Conservation (phyloP, 768 basidiomycete genomes). For the Tulasnella sp. region DNA sequence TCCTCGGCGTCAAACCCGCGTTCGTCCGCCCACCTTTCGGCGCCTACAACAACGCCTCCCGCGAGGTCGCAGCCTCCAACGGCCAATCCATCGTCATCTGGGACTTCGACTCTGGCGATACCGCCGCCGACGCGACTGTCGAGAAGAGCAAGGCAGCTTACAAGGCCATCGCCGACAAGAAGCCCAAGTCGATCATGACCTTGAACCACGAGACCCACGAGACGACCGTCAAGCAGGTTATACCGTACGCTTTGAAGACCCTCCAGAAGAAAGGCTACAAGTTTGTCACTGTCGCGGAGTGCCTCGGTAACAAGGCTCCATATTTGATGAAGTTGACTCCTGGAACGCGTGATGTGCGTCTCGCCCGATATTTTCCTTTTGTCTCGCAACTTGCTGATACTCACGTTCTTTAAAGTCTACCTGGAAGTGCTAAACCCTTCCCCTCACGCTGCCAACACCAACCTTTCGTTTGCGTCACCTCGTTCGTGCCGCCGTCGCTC, state of each 20-base stretch:
- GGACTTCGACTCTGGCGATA: slow-evolving; percentile 28
- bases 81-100: slow-evolving; percentile 21
- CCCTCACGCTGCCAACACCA: too few species aligned
- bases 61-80: not conserved
- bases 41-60: slow-evolving; percentile 14
- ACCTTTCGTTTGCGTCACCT: too few species aligned
- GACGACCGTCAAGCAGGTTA: slow-evolving; percentile 28
- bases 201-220: slow-evolving; percentile 31
- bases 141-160: not conserved
- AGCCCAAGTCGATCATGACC: slow-evolving; percentile 20
- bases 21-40: slow-evolving; percentile 27
- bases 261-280: slow-evolving; percentile 4
- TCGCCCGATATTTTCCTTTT: too few species aligned
- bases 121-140: not conserved
- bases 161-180: not conserved
- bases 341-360: slow-evolving; percentile 16
- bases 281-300: slow-evolving; percentile 15
- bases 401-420: too few species aligned
- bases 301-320: not conserved
- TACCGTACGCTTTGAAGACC: slow-evolving; percentile 7
- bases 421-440: too few species aligned
- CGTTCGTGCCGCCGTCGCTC: too few species aligned
- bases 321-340: not conserved
- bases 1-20: slow-evolving; percentile 24
- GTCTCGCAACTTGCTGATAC: too few species aligned